Percentiles rank a stretch among this genome's conserved stretches.
Evolutionary conservation across 345 rosid species (phyloP).

Genomic region (Hibiscus mutabilis): DNA sequence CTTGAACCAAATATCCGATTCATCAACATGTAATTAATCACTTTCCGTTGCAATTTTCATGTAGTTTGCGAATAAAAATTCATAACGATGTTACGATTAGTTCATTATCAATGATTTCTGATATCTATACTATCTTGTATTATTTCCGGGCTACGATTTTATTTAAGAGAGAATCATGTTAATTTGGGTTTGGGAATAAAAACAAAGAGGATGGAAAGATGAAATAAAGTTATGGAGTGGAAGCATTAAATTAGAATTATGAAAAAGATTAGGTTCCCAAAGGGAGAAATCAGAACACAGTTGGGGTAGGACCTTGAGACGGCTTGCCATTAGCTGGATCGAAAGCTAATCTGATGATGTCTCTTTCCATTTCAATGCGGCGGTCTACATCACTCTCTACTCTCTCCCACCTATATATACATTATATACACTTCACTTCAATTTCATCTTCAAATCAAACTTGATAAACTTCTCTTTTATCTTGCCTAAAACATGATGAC

Average conservation of each 20-base stretch:
- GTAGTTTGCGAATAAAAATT: too few species aligned
- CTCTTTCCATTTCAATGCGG: conserved; percentile 29
- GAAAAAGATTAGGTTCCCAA: not conserved
- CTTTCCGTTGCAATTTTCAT: too few species aligned
- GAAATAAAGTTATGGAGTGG: not conserved
- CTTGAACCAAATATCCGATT: too few species aligned
- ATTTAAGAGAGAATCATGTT: too few species aligned
- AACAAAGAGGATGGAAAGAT: not conserved
- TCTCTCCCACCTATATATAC: conserved; percentile 17
- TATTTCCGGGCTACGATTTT: too few species aligned
- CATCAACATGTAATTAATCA: not conserved
- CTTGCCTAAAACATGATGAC: not conserved
- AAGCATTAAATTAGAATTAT: not conserved
- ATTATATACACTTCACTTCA: not conserved
- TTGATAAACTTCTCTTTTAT: not conserved
- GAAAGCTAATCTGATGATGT: conserved; percentile 41
- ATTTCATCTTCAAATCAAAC: conserved; percentile 15
- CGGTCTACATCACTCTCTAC: conserved; percentile 23
- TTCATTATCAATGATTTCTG: too few species aligned
- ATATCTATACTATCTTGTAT: too few species aligned
- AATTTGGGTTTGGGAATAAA: not conserved
- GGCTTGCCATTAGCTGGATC: conserved; percentile 72
- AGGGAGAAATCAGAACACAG: not conserved
- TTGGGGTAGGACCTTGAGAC: conserved; percentile 31
- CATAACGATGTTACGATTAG: too few species aligned